phyloP scores from a whole-genome alignment of 352 stramenopile genomes.

The Pythium phragmitis region DNA sequence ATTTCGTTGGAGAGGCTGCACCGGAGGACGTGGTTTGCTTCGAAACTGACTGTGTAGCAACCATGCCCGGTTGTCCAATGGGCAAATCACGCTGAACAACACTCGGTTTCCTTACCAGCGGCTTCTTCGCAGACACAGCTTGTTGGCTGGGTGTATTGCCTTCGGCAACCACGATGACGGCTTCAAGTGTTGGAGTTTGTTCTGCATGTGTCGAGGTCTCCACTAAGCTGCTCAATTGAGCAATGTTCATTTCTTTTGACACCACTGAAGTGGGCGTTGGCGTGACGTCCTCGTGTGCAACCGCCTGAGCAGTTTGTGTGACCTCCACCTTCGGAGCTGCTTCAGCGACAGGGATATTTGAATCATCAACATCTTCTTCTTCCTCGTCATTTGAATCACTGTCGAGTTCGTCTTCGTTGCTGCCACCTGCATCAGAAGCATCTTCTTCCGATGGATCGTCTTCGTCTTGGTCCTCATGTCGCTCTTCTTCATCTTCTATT shows the following conservation, averaged over 20 bases:
- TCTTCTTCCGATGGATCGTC: not conserved
- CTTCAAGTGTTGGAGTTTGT: too few relatives aligned
- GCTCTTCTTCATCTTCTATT: not conserved
- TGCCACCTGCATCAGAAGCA: not conserved
- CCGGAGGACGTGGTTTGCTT: not conserved
- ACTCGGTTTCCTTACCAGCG: not conserved
- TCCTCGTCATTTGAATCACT: not conserved
- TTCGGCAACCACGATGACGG: too few relatives aligned
- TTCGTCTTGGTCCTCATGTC: not conserved
- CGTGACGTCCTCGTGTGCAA: too few relatives aligned
- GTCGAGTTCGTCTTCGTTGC: not conserved
- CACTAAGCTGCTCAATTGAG: not conserved
- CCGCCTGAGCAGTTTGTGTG: not conserved
- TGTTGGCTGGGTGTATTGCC: not conserved
- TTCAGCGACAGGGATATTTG: not conserved
- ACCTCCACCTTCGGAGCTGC: not conserved
- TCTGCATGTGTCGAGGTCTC: not conserved
- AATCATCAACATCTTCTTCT: not conserved
- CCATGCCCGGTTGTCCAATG: not conserved
- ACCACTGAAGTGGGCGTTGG: not conserved
- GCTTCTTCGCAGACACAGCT: not conserved
- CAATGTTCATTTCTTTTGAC: not conserved
- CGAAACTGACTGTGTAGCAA: not conserved
- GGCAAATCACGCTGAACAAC: not conserved
- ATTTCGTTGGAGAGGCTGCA: not conserved